These are phyloP conservation scores for Phytopythium kandeliae DNA, from an alignment of 352 stramenopile species.

Conservation along the genomic window DNA sequence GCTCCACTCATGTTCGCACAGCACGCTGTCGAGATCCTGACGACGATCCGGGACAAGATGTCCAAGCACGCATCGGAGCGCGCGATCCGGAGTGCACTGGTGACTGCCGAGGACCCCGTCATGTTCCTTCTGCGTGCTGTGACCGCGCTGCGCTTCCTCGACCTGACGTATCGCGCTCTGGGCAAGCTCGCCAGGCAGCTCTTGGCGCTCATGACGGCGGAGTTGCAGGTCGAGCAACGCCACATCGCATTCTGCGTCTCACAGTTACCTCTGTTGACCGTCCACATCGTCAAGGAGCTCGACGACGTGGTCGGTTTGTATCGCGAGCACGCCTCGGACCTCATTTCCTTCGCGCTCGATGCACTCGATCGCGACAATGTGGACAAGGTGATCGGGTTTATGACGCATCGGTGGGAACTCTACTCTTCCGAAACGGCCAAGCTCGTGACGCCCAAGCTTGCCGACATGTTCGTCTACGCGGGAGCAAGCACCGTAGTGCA, in stretches of 20 bases:
- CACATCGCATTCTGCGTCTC: slow-evolving; percentile 53
- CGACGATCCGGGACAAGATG: slow-evolving; percentile 62
- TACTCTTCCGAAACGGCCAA: slow-evolving; percentile 40
- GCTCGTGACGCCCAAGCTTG: slow-evolving; percentile 48
- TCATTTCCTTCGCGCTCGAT: slow-evolving; percentile 53
- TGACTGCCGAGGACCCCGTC: slow-evolving; percentile 40
- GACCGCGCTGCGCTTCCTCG: slow-evolving; percentile 42
- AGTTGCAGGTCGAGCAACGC: slow-evolving; percentile 24
- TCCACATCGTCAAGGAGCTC: slow-evolving; percentile 71
- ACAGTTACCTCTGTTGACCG: slow-evolving; percentile 44
- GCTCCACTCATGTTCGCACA: slow-evolving; percentile 67
- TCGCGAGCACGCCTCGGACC: slow-evolving; percentile 26
- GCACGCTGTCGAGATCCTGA: slow-evolving; percentile 61
- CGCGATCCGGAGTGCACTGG: slow-evolving; percentile 38
- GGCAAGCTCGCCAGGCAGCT: slow-evolving; percentile 75
- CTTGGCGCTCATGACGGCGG: slow-evolving; percentile 36
- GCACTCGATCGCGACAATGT: slow-evolving; percentile 58
- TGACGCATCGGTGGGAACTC: slow-evolving; percentile 43
- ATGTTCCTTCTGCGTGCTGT: slow-evolving; percentile 53
- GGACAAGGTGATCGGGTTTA: slow-evolving; percentile 61
- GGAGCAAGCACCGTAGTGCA: slow-evolving; percentile 43
- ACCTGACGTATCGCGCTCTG: slow-evolving; percentile 54
- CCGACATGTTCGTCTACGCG: slow-evolving; percentile 49
- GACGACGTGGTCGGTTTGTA: slow-evolving; percentile 55
- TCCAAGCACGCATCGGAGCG: slow-evolving; percentile 46